Conservation (phyloP, 1,284 basidiomycete genomes). For the Heterobasidion parviporum region DNA sequence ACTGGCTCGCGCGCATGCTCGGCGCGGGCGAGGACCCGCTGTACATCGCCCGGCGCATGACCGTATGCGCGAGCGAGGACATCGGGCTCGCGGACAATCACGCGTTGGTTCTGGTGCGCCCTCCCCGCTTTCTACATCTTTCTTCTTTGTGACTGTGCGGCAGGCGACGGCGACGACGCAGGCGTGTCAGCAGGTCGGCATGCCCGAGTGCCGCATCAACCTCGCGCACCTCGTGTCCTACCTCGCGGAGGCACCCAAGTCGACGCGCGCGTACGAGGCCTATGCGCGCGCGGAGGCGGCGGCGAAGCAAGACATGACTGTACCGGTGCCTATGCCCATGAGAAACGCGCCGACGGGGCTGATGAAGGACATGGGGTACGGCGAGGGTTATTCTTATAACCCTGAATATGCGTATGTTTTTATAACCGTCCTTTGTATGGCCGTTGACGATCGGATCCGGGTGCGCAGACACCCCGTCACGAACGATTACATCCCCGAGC, state of each 20-base stretch:
- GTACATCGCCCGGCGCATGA: slow-evolving; percentile 75
- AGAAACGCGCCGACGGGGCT: slow-evolving; percentile 84
- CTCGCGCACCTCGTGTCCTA: slow-evolving; percentile 79
- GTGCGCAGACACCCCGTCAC: slow-evolving; percentile 61
- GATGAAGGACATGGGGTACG: slow-evolving; percentile 79
- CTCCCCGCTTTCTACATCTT: slow-evolving; percentile 1
- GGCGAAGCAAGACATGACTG: slow-evolving; percentile 41
- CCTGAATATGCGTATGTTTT: slow-evolving; percentile 61
- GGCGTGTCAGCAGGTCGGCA: slow-evolving; percentile 78
- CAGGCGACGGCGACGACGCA: slow-evolving; percentile 74
- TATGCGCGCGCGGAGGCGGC: slow-evolving; percentile 67
- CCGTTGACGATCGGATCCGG: neutral
- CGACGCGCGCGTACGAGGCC: slow-evolving; percentile 71
- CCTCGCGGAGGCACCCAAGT: slow-evolving; percentile 79
- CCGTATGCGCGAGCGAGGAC: slow-evolving; percentile 83
- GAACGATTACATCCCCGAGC: slow-evolving; percentile 50
- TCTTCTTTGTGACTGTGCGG: neutral
- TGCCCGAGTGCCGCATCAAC: slow-evolving; percentile 77
- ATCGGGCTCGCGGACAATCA: slow-evolving; percentile 73
- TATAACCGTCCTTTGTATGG: neutral
- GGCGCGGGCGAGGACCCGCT: slow-evolving; percentile 84
- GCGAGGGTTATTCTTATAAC: slow-evolving; percentile 70
- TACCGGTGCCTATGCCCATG: slow-evolving; percentile 69
- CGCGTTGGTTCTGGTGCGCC: slow-evolving; percentile 59
- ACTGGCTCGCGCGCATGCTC: slow-evolving; percentile 85